Base-by-base conservation (phyloP, 495 filamentous ascomycete species). In the Hypoxylon rickii region DNA sequence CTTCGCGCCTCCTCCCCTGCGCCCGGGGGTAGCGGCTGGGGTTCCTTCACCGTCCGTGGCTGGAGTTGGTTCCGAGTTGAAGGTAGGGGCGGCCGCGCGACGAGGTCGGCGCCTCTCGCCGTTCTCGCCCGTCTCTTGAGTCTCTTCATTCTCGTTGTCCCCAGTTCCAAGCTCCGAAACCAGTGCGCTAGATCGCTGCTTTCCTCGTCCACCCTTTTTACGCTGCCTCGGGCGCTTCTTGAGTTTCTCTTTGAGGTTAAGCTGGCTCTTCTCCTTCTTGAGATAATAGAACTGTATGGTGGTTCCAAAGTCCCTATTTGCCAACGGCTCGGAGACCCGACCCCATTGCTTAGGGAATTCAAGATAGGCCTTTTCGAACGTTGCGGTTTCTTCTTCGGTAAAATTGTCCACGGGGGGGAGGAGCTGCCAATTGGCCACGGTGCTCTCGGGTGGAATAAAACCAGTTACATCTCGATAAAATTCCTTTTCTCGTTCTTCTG, bases 281-380 rank as follows among this genome's bases (percentile, higher is more conserved):
- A 92, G 82, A 70, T 98, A 98, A 69, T 98, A 97, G 69, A 97
- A 95, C 58, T 90, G 79, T 58, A 98, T 97, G 67, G 89, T 95
- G 41, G 92, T 85, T 58, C 88, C 84, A 72, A 88, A 94, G 58
- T 87, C 85, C 13, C 92, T 86, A 16, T 81, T 77, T 8, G 84
- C 79, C 10, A 96, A 68, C 17, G 80, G 77, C 18, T 87, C 84
- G 2, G 93, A 89, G 47, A 98, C 92, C 65, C 87, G 88, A 39
- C 90, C 88, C 88, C 90, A 98, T 68, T 90, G 88, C 80, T 98
- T 98, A 0, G 93, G 92, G 51, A 80, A 77, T 31, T 87, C 83
- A 55, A 90, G 82, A 63, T 92, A 97, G 1, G 83, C 79, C 58
- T 88, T 84, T 15, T 90, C 85, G 63, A 97, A 96, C 13, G 78